Conservation (phyloP, 2,329 filamentous ascomycete genomes). For the Alternaria hordeiaustralica region DNA sequence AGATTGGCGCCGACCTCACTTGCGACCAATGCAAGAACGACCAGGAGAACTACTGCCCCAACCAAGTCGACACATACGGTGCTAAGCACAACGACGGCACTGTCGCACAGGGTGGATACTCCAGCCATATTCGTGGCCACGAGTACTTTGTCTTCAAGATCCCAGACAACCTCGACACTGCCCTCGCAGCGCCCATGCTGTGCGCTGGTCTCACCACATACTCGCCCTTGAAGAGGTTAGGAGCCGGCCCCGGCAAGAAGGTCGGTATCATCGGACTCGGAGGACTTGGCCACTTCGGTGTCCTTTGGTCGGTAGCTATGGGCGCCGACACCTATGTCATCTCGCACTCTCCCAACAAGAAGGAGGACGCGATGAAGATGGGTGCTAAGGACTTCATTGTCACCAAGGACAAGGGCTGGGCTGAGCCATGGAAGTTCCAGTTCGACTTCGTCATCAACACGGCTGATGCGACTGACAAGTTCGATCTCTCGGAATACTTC, state of each 20-base stretch:
- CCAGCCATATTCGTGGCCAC: conserved; percentile 73
- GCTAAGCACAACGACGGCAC: conserved; percentile 63
- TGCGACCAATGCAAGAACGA: conserved; percentile 60
- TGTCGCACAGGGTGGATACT: conserved; percentile 70
- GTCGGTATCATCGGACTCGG: conserved; percentile 74
- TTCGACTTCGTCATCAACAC: conserved; percentile 82
- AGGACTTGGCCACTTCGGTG: conserved; percentile 59
- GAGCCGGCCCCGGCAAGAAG: conserved; percentile 78
- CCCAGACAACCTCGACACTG: conserved; percentile 69
- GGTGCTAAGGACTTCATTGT: conserved; percentile 67
- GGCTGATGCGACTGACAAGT: conserved; percentile 71
- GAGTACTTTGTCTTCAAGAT: conserved; percentile 80
- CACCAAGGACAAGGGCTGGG: conserved; percentile 65
- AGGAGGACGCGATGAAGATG: conserved; percentile 64
- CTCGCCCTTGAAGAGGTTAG: conserved; percentile 77
- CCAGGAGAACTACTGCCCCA: conserved; percentile 62
- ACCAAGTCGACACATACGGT: conserved; percentile 58
- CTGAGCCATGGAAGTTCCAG: conserved; percentile 61
- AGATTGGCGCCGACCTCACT: conserved; percentile 58
- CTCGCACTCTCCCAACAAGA: conserved; percentile 65
- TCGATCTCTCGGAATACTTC: conserved; percentile 75
- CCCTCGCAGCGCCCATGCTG: conserved; percentile 77
- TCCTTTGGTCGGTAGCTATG: conserved; percentile 58
- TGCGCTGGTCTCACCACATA: conserved; percentile 85
- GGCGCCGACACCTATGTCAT: conserved; percentile 68